phyloP scores from a whole-genome alignment of 176 grass and related monocot genomes.

The Pontederia paniculata region DNA sequence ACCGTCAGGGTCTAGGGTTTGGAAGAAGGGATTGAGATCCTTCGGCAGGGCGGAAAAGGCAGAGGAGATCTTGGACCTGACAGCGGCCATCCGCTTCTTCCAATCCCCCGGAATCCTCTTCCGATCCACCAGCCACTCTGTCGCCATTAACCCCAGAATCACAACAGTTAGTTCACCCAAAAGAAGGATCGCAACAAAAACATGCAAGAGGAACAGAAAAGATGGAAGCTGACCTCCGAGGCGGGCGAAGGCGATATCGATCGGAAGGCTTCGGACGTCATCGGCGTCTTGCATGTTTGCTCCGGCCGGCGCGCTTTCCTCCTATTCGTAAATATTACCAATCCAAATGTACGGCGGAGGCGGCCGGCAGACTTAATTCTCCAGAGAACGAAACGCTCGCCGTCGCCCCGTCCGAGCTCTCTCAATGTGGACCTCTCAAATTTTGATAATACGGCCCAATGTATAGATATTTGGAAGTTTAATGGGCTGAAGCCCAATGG shows the following conservation, averaged over 20 bases:
- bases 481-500: no score
- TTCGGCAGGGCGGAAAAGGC: slow-evolving; percentile 47
- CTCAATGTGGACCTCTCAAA: no score
- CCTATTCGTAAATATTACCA: no score
- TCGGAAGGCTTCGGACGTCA: slow-evolving; percentile 66
- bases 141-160: background rate
- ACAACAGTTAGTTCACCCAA: no score
- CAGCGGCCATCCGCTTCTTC: slow-evolving; percentile 56
- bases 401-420: no score
- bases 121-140: slow-evolving; percentile 97
- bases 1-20: slow-evolving; percentile 62
- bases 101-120: slow-evolving; percentile 86
- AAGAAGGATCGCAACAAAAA: background rate
- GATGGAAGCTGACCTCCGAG: slow-evolving; percentile 34
- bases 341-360: no score
- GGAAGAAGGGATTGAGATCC: slow-evolving; percentile 62
- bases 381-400: no score
- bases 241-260: slow-evolving; percentile 79
- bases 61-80: slow-evolving; percentile 48
- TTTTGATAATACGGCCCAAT: no score
- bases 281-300: slow-evolving; percentile 50
- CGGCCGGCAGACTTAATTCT: no score
- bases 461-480: no score
- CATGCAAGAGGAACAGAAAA: background rate
- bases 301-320: slow-evolving; percentile 11